Percentiles rank a stretch among this genome's conserved stretches.
Evolutionary conservation across 1,284 basidiomycete species (phyloP).

Genomic region (Sphaerobolus stellatus): DNA sequence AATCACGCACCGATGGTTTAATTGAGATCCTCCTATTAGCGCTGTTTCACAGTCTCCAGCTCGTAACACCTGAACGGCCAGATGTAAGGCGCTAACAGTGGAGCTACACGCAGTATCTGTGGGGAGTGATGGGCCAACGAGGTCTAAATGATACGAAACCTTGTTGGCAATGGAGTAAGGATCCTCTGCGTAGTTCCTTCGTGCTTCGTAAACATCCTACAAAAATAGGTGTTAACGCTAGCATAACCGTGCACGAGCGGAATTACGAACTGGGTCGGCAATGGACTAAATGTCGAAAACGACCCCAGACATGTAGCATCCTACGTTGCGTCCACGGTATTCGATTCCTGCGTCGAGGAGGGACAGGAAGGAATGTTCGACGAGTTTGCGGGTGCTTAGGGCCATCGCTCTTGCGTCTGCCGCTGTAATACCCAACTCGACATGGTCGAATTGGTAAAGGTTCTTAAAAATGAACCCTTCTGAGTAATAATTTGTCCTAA

Average conservation of each 20-base stretch:
- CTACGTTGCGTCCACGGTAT: constrained; percentile 14
- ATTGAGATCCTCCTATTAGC: constrained; percentile 44
- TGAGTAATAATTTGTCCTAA: constrained; percentile 16
- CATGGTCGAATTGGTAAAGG: constrained; percentile 15
- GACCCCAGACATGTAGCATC: constrained; percentile 26
- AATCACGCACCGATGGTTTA: constrained; percentile 40
- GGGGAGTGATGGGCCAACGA: constrained; percentile 46
- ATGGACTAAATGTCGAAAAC: constrained; percentile 23
- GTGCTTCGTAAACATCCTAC: constrained; percentile 36
- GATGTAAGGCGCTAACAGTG: constrained; percentile 44
- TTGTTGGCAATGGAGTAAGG: constrained; percentile 44
- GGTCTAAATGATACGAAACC: constrained; percentile 48
- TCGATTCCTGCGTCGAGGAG: constrained; percentile 17
- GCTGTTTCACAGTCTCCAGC: constrained; percentile 49
- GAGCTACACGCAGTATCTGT: constrained; percentile 53
- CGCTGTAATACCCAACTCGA: constrained; percentile 19
- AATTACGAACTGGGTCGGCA: constrained; percentile 25
- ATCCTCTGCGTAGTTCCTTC: constrained; percentile 35
- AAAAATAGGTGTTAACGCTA: neutral
- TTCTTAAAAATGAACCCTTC: constrained; percentile 20
- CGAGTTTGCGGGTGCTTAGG: constrained; percentile 15
- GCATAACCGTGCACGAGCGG: neutral
- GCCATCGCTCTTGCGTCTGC: constrained; percentile 21
- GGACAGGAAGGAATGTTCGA: constrained; percentile 15
- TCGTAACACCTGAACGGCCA: constrained; percentile 44